Percentiles rank a stretch among this genome's conserved stretches.
These are phyloP conservation scores for Aurantiochytrium sp. DNA, from an alignment of 108 stramenopile species.

Conservation along the genomic window DNA sequence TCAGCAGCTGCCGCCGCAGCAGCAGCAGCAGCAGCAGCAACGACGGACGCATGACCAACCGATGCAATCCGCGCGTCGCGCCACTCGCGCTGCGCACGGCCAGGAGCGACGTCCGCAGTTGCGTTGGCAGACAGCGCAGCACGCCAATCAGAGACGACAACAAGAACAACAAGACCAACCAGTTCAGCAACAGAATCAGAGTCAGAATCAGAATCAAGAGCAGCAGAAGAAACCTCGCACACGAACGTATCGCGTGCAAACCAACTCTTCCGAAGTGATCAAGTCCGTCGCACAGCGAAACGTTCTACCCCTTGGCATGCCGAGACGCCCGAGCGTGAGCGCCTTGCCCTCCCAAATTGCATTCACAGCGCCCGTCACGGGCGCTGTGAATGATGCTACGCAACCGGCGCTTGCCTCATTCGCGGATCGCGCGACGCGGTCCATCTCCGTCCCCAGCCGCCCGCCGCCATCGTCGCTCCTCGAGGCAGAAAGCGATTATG, in stretches of 20 bases:
- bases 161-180: too few species aligned
- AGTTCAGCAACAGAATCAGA: too few species aligned
- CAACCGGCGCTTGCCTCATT: neutral
- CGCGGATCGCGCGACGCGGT: neutral
- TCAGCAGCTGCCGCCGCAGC: too few species aligned
- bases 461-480: neutral
- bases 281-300: neutral
- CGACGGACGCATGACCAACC: too few species aligned
- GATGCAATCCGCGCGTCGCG: too few species aligned
- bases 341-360: neutral
- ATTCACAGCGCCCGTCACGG: neutral
- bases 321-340: neutral
- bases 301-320: neutral
- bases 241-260: neutral
- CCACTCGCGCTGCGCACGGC: too few species aligned
- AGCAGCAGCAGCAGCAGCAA: too few species aligned
- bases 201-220: too few species aligned
- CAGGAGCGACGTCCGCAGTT: too few species aligned
- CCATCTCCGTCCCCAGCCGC: neutral
- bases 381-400: neutral
- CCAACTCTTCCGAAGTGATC: neutral
- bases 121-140: too few species aligned
- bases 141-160: too few species aligned
- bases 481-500: neutral
- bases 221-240: too few species aligned